Evolutionary conservation across 208 protist species (phyloP).

Genomic region (Herpetomonas muscarum): DNA sequence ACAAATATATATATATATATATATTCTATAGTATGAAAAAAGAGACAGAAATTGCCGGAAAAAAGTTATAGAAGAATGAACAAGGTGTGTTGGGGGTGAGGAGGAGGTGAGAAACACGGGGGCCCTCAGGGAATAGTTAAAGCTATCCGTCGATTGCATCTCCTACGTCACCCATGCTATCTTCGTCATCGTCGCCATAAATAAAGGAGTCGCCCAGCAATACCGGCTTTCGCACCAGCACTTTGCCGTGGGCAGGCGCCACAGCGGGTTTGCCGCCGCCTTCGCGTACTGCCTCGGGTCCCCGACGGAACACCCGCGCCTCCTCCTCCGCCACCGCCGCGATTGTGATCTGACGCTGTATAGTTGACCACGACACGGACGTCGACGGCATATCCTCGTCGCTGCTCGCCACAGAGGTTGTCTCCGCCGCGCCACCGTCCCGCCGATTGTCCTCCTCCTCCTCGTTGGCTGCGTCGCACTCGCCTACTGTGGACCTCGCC

Average conservation of each 20-base stretch:
- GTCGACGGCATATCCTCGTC: too few relatives aligned
- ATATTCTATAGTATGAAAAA: too few relatives aligned
- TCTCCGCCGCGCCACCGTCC: too few relatives aligned
- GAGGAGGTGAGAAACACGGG: neutral
- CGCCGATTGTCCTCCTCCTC: too few relatives aligned
- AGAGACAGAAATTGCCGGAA: neutral
- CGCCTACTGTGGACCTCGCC: too few relatives aligned
- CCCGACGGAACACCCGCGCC: neutral
- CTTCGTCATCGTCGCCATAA: neutral
- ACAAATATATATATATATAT: too few relatives aligned
- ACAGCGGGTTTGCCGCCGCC: neutral
- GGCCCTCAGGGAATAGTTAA: neutral
- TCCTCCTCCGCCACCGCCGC: neutral
- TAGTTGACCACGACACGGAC: neutral
- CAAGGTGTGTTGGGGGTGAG: neutral
- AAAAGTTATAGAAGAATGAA: neutral
- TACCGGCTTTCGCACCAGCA: neutral
- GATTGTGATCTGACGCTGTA: neutral
- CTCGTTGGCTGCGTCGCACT: too few relatives aligned
- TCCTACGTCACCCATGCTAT: neutral
- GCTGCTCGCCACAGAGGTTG: too few relatives aligned
- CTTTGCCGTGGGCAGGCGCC: neutral
- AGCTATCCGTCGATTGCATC: neutral
- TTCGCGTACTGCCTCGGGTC: too few relatives aligned
- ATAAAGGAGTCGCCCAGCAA: conserved; percentile 2